Conservation (phyloP, 495 filamentous ascomycete species). For the Xylaria scruposa region DNA sequence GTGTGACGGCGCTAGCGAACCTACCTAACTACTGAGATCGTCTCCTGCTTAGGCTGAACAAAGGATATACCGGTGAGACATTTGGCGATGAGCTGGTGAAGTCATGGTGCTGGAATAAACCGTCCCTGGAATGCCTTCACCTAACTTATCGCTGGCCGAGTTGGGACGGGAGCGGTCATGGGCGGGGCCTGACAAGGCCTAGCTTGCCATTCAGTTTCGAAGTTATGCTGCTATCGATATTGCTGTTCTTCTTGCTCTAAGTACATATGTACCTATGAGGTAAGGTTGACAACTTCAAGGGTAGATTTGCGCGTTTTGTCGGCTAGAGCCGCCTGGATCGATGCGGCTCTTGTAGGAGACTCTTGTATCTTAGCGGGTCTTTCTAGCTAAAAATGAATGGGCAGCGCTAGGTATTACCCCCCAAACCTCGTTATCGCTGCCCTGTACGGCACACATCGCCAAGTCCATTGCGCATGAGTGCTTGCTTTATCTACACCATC, state of each 20-base stretch:
- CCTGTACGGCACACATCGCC: conserved; percentile 13
- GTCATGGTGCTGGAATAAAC: not conserved
- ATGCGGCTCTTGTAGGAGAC: conserved; percentile 16
- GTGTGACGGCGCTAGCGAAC: not conserved
- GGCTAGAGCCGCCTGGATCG: conserved; percentile 12
- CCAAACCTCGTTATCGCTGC: not conserved
- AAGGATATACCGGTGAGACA: not conserved
- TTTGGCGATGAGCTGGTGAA: not conserved
- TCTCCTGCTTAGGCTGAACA: not conserved
- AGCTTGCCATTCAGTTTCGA: not conserved
- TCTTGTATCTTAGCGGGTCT: conserved; percentile 2
- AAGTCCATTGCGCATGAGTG: conserved; percentile 20
- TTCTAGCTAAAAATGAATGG: conserved; percentile 2
- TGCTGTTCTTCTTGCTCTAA: no score
- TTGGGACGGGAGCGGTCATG: not conserved
- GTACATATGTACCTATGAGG: no score
- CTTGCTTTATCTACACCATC: conserved; percentile 7
- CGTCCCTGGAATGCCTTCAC: not conserved
- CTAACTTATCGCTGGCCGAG: not conserved
- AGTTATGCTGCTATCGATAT: conserved; percentile 9
- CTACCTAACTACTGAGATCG: not conserved
- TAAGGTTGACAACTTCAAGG: no score
- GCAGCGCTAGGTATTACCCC: not conserved
- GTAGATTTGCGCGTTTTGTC: not conserved
- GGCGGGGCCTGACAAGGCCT: no score